phyloP scores from a whole-genome alignment of 768 basidiomycete species.

The Naganishia randhawae region DNA sequence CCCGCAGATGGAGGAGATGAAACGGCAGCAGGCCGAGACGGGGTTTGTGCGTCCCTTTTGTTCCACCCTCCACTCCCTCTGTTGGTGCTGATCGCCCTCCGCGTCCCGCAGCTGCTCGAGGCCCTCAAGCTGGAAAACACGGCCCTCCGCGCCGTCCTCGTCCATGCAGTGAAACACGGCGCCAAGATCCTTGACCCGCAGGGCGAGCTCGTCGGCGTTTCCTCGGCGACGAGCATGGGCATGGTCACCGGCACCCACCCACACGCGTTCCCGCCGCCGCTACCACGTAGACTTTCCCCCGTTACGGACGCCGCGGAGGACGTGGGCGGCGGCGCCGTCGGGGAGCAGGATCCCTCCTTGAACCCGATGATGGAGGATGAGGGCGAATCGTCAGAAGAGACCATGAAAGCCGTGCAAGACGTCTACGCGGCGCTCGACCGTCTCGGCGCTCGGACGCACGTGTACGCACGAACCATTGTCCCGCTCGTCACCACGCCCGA shows the following conservation, averaged over 20 bases:
- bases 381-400: background rate
- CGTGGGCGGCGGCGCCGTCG: too few species aligned
- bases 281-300: too few species aligned
- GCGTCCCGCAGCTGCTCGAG: conserved; percentile 17
- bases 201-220: conserved; percentile 19
- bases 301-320: background rate
- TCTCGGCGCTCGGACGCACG: conserved; percentile 9
- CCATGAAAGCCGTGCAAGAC: conserved; percentile 3
- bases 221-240: background rate
- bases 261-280: too few species aligned
- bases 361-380: background rate
- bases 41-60: background rate
- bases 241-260: background rate
- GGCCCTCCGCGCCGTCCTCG: conserved; percentile 18
- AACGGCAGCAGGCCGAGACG: conserved; percentile 22
- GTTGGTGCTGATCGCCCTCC: too few species aligned
- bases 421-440: conserved; percentile 15
- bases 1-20: conserved; percentile 17
- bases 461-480: conserved; percentile 16
- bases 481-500: background rate
- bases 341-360: too few species aligned
- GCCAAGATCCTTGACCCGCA: conserved; percentile 3
- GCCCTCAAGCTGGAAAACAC: conserved; percentile 23
- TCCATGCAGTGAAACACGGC: conserved; percentile 15
- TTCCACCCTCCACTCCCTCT: background rate